Evolutionary conservation across 1,284 basidiomycete genomes (phyloP).

Genomic region (Heimioporus punctisporus): DNA sequence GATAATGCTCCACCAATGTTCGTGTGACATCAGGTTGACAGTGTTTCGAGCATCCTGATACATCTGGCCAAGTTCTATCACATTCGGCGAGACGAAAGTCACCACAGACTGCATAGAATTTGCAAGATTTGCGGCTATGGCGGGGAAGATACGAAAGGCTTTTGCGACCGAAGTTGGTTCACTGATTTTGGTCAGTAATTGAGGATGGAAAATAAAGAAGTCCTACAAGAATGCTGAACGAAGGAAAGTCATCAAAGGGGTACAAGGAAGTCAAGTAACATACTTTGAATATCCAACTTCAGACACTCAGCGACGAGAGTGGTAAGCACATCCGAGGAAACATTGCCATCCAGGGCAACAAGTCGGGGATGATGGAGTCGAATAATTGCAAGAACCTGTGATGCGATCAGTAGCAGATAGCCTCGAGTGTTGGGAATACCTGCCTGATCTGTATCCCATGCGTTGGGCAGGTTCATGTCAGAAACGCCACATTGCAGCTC

Average conservation of each 20-base stretch:
- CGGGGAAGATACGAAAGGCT: conserved; percentile 69
- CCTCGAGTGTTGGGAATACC: conserved; percentile 13
- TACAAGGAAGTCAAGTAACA: conserved; percentile 23
- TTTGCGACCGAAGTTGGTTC: conserved; percentile 92
- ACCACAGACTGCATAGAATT: conserved; percentile 45
- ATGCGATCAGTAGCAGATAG: not conserved
- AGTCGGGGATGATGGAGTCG: conserved; percentile 53
- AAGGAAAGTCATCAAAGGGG: conserved; percentile 6
- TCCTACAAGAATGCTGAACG: conserved; percentile 63
- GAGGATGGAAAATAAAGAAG: not conserved
- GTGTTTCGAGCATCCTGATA: conserved; percentile 55
- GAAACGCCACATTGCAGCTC: conserved; percentile 85
- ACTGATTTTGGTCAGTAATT: conserved; percentile 36
- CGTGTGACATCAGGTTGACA: conserved; percentile 50
- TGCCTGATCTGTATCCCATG: conserved; percentile 52
- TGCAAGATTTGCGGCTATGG: conserved; percentile 45
- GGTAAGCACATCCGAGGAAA: conserved; percentile 56
- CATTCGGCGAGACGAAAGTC: conserved; percentile 78
- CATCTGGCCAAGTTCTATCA: conserved; percentile 73
- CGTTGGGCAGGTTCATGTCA: conserved; percentile 83
- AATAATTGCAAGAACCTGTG: conserved; percentile 38
- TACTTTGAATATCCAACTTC: conserved; percentile 52
- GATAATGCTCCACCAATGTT: conserved; percentile 65
- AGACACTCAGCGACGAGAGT: conserved; percentile 53
- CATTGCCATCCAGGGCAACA: conserved; percentile 86